Conservation (phyloP, 2,329 filamentous ascomycete genomes). For the Didymella pomorum region DNA sequence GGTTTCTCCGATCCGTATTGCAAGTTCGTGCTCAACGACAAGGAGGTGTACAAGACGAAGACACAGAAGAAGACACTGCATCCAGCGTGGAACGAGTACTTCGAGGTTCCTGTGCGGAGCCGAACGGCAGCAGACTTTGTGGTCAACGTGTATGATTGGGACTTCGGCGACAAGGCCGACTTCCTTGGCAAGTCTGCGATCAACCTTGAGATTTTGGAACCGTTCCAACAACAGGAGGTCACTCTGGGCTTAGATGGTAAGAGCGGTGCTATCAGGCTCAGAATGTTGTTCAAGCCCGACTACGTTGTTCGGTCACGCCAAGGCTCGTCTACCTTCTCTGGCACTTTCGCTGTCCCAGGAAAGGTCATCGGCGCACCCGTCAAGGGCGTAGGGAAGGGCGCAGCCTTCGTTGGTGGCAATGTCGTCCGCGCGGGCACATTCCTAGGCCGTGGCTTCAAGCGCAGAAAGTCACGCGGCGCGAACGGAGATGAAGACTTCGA, state of each 20-base stretch:
- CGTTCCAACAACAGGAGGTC: constrained; percentile 81
- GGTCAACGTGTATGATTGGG: constrained; percentile 90
- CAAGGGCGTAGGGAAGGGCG: constrained; percentile 85
- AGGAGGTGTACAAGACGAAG: constrained; percentile 94
- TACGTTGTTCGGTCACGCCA: constrained; percentile 88
- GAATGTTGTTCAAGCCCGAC: constrained; percentile 89
- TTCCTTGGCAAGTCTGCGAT: constrained; percentile 81
- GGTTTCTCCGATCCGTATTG: constrained; percentile 97
- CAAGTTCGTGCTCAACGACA: constrained; percentile 89
- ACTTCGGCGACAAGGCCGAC: constrained; percentile 95
- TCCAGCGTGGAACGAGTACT: constrained; percentile 95
- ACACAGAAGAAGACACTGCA: constrained; percentile 95
- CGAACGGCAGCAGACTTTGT: constrained; percentile 84
- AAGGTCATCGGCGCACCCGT: constrained; percentile 96
- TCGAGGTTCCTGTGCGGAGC: constrained; percentile 83
- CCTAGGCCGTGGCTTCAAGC: constrained; percentile 82
- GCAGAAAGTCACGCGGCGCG: constrained; percentile 67
- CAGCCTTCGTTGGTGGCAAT: constrained; percentile 73
- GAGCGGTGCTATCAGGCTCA: constrained; percentile 81
- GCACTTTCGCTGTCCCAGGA: constrained; percentile 84
- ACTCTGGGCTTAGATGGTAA: constrained; percentile 83
- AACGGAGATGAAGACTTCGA: constrained; percentile 51
- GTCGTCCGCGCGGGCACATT: constrained; percentile 92
- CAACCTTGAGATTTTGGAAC: constrained; percentile 80
- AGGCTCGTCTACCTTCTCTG: constrained; percentile 90